Conservation (phyloP, 129 eudicot species). For the Flaveria trinervia region DNA sequence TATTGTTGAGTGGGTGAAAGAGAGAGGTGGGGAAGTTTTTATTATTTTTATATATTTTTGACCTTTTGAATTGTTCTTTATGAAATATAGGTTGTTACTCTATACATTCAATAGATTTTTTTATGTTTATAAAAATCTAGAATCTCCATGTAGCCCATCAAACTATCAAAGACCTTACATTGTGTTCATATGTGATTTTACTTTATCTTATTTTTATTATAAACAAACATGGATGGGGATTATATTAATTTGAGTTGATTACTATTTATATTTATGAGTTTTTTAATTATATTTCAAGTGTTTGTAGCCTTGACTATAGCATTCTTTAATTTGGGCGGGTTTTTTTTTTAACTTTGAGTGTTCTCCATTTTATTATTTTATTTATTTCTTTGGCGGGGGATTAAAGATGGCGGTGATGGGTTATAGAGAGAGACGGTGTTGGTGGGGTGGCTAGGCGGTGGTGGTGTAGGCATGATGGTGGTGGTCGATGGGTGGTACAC, state of each 20-base stretch:
- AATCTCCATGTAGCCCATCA: constrained; percentile 18
- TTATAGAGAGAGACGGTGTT: too few relatives aligned
- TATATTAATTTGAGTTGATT: not conserved
- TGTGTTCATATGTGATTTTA: not conserved
- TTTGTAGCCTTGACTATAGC: too few relatives aligned
- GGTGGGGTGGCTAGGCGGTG: too few relatives aligned
- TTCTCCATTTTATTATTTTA: too few relatives aligned
- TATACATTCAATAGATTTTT: not conserved
- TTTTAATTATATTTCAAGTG: too few relatives aligned
- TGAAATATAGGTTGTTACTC: not conserved
- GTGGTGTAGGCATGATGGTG: too few relatives aligned
- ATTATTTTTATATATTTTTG: not conserved
- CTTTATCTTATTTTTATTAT: not conserved
- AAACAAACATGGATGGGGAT: not conserved
- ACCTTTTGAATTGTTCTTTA: constrained; percentile 8
- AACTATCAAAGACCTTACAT: constrained; percentile 2
- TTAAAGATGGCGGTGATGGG: too few relatives aligned
- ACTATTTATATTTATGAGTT: not conserved
- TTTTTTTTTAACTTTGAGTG: too few relatives aligned
- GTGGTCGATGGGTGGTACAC: too few relatives aligned
- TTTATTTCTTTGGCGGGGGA: too few relatives aligned
- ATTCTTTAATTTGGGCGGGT: too few relatives aligned
- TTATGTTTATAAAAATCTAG: constrained; percentile 7
- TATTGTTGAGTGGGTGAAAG: constrained; percentile 2
- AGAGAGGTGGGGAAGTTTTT: constrained; percentile 8